phyloP scores from a whole-genome alignment of 768 basidiomycete species.

The Termitomyces sp. region DNA sequence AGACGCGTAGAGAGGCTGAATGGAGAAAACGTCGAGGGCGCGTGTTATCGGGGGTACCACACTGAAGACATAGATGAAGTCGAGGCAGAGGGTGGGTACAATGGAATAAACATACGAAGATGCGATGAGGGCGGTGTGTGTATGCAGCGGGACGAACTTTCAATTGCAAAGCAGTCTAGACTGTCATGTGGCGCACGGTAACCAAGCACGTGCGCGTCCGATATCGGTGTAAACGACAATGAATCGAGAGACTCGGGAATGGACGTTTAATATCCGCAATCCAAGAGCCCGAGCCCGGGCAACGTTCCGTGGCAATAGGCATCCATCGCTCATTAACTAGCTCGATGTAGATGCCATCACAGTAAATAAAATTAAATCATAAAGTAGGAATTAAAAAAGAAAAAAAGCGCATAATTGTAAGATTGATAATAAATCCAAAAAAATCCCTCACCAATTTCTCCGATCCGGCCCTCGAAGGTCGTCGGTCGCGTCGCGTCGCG shows the following conservation, averaged over 20 bases:
- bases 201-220: too few relatives aligned
- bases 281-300: too few relatives aligned
- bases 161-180: too few relatives aligned
- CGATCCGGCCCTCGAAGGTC: too few relatives aligned
- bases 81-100: constrained; percentile 7
- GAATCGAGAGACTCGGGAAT: neutral
- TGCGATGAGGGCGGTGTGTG: constrained; percentile 6
- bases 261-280: neutral
- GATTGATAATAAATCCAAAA: too few relatives aligned
- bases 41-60: constrained; percentile 9
- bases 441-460: too few relatives aligned
- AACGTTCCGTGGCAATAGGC: neutral
- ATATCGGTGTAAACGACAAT: too few relatives aligned
- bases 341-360: too few relatives aligned
- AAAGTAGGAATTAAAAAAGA: neutral
- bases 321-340: neutral
- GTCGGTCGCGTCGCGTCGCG: neutral
- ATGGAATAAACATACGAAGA: constrained; percentile 1
- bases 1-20: too few relatives aligned
- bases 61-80: constrained; percentile 10
- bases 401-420: neutral
- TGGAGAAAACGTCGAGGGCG: too few relatives aligned
- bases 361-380: neutral
- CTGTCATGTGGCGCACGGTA: too few relatives aligned
- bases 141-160: neutral